Evolutionary conservation across 371 early-diverging fungal genomes (phyloP).

Genomic region (Synchytrium microbalum): DNA sequence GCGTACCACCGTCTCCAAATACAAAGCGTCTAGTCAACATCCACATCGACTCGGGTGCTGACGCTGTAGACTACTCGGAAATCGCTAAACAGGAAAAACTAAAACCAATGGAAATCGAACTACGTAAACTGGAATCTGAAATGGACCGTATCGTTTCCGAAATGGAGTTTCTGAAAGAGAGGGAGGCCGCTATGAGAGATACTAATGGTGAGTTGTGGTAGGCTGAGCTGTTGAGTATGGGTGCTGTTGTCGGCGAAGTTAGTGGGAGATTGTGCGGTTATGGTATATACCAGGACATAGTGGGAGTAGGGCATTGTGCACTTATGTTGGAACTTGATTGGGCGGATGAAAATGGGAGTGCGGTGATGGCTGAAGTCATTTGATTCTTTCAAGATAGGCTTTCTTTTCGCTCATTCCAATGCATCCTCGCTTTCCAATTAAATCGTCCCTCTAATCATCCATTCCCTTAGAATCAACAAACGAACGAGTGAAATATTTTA

Average conservation of each 20-base stretch:
- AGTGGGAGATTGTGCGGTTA: no score
- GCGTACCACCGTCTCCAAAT: slow-evolving; percentile 21
- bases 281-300: no score
- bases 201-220: slow-evolving; percentile 63
- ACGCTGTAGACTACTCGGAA: slow-evolving; percentile 64
- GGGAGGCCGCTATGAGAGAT: slow-evolving; percentile 75
- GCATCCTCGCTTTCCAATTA: no score
- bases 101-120: slow-evolving; percentile 80
- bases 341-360: no score
- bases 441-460: slow-evolving; percentile 5
- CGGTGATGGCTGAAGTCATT: no score
- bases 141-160: slow-evolving; percentile 67
- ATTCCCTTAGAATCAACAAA: slow-evolving; percentile 66
- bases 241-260: not conserved
- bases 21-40: slow-evolving; percentile 58
- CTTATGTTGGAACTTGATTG: no score
- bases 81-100: slow-evolving; percentile 67
- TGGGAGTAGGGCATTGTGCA: no score
- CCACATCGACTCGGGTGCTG: slow-evolving; percentile 78
- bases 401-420: not conserved
- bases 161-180: slow-evolving; percentile 67
- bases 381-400: no score
- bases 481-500: slow-evolving; percentile 71
- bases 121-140: slow-evolving; percentile 67
- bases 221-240: not conserved